Evolutionary conservation across 1,139 yeast species (phyloP).

Genomic region (Kazachstania sp.): DNA sequence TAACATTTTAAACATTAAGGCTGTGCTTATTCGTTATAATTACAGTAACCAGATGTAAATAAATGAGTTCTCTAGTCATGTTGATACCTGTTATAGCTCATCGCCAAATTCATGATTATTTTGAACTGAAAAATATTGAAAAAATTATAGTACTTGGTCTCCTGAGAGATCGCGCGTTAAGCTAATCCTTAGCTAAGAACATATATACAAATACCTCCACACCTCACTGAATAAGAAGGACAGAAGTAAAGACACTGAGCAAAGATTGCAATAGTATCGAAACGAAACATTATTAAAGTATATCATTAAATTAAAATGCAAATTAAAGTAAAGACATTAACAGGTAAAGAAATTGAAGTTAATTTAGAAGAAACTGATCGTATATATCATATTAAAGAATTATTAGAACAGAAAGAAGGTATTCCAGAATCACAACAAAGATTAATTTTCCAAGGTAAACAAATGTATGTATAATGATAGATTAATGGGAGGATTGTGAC

Average conservation of each 20-base stretch:
- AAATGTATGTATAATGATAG: conserved; percentile 45
- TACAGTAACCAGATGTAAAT: no score
- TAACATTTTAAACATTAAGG: conserved; percentile 34
- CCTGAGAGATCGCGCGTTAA: no score
- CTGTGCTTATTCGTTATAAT: no score
- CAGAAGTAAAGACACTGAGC: no score
- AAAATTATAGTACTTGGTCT: no score
- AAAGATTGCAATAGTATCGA: background rate
- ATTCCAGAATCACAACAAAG: conserved; percentile 96
- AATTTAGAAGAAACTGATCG: conserved; percentile 67
- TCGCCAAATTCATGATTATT: no score
- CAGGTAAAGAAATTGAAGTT: conserved; percentile 72
- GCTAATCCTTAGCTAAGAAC: no score
- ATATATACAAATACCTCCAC: no score
- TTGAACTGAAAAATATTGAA: no score
- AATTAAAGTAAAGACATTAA: conserved; percentile 45
- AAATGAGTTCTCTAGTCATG: no score
- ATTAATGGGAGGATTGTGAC: background rate
- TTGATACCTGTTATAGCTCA: no score
- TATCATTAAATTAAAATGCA: conserved; percentile 12
- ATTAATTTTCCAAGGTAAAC: conserved; percentile 83
- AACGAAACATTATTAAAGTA: no score
- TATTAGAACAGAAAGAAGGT: conserved; percentile 94
- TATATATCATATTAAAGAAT: conserved; percentile 78
- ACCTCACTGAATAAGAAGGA: background rate